Percentiles rank a stretch among this genome's conserved stretches.
phyloP scores from a whole-genome alignment of 2,329 filamentous ascomycete species.

The Arachnomyces sp. region DNA sequence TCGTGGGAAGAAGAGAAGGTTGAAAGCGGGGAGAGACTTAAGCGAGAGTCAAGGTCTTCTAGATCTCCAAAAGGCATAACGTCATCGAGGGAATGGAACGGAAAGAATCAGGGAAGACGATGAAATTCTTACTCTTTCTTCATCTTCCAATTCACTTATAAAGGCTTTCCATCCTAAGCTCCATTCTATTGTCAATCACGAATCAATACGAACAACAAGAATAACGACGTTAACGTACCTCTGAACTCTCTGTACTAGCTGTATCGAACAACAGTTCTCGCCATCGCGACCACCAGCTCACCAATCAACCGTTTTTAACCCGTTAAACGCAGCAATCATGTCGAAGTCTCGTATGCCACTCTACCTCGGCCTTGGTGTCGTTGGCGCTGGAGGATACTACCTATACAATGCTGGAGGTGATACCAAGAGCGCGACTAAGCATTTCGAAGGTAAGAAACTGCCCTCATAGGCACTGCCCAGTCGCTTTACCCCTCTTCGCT shows the following conservation, averaged over 20 bases:
- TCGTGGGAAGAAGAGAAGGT: no score
- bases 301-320: slow-evolving; percentile 1
- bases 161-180: no score
- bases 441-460: slow-evolving; percentile 63
- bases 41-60: no score
- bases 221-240: no score
- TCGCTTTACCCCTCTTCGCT: background rate
- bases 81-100: background rate
- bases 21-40: background rate
- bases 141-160: no score
- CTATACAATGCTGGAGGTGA: slow-evolving; percentile 78
- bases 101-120: background rate
- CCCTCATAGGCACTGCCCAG: background rate
- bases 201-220: no score
- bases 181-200: no score
- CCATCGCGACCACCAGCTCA: background rate
- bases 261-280: slow-evolving; percentile 6
- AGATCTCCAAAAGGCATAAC: no score
- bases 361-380: slow-evolving; percentile 49
- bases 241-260: no score
- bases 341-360: slow-evolving; percentile 28
- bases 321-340: slow-evolving; percentile 19
- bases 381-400: slow-evolving; percentile 74
- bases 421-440: slow-evolving; percentile 73
- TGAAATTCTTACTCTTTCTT: slow-evolving; percentile 22